Conservation (phyloP, 768 basidiomycete species). For the Leucosporidium scottii region DNA sequence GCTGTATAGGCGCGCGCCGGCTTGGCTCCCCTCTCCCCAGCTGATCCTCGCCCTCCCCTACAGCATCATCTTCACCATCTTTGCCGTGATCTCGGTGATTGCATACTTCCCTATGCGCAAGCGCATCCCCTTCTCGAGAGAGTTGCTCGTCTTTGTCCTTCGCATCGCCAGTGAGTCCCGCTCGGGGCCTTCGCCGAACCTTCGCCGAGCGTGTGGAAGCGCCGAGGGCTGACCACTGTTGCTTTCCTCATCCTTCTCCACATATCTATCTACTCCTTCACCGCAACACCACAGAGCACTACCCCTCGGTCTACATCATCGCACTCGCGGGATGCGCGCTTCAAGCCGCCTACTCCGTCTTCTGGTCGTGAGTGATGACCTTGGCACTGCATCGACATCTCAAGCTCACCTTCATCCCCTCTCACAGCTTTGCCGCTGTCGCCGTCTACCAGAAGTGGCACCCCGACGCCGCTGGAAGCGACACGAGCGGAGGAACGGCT, state of each 20-base stretch:
- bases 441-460: slow-evolving; percentile 30
- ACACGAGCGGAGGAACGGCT: slow-evolving; percentile 22
- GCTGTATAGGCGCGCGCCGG: too few relatives aligned
- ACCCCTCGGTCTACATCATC: slow-evolving; percentile 33
- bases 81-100: slow-evolving; percentile 34
- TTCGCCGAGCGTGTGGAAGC: not conserved
- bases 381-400: too few relatives aligned
- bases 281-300: slow-evolving; percentile 4
- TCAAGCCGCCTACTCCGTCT: slow-evolving; percentile 29
- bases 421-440: slow-evolving; percentile 11
- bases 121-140: slow-evolving; percentile 29
- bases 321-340: slow-evolving; percentile 30
- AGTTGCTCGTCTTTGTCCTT: slow-evolving; percentile 35
- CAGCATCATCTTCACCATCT: slow-evolving; percentile 38
- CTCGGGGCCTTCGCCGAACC: not conserved
- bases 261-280: too few relatives aligned
- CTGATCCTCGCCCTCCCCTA: too few relatives aligned
- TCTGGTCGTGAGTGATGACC: slow-evolving; percentile 16
- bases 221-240: not conserved
- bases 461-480: slow-evolving; percentile 17
- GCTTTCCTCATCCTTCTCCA: not conserved
- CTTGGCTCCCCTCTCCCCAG: too few relatives aligned
- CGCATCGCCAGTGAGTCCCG: slow-evolving; percentile 22
- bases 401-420: too few relatives aligned
- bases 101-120: slow-evolving; percentile 32